Conservation (phyloP, 495 filamentous ascomycete species). For the Penicillium longicatenatum region DNA sequence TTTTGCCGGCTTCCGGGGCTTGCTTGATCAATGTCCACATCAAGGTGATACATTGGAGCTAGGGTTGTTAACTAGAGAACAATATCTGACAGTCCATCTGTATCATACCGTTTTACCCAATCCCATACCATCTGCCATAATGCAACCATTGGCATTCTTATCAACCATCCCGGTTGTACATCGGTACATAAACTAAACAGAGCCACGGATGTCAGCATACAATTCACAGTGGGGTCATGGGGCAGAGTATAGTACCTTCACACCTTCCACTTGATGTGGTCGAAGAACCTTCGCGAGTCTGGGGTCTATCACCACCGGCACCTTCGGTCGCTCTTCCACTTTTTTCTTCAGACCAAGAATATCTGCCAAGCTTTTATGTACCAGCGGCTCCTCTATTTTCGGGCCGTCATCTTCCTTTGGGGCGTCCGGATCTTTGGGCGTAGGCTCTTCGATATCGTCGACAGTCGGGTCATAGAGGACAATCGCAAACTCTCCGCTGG, state of each 20-base stretch:
- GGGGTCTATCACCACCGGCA: constrained; percentile 97
- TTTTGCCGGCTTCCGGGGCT: constrained; percentile 88
- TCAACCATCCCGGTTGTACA: constrained; percentile 95
- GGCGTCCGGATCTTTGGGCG: constrained; percentile 54
- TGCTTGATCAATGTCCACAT: constrained; percentile 98
- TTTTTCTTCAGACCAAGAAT: constrained; percentile 94
- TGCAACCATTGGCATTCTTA: constrained; percentile 91
- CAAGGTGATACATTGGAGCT: constrained; percentile 73
- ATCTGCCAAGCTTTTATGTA: constrained; percentile 94
- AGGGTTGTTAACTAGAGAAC: constrained; percentile 15
- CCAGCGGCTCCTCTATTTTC: constrained; percentile 75
- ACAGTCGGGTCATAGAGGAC: constrained; percentile 95
- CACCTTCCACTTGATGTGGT: constrained; percentile 97
- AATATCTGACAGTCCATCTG: background rate
- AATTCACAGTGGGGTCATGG: background rate
- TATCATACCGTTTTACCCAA: constrained; percentile 82
- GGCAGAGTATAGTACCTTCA: constrained; percentile 59
- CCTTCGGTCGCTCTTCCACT: constrained; percentile 75
- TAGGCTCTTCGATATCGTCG: constrained; percentile 70
- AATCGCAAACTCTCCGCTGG: constrained; percentile 93
- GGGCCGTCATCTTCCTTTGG: constrained; percentile 50
- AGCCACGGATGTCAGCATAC: constrained; percentile 4
- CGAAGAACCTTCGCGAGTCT: constrained; percentile 86
- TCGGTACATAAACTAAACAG: constrained; percentile 76
- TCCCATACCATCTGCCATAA: constrained; percentile 99